Conservation (phyloP, 208 protist genomes). For the Tetramitus jugosus region DNA sequence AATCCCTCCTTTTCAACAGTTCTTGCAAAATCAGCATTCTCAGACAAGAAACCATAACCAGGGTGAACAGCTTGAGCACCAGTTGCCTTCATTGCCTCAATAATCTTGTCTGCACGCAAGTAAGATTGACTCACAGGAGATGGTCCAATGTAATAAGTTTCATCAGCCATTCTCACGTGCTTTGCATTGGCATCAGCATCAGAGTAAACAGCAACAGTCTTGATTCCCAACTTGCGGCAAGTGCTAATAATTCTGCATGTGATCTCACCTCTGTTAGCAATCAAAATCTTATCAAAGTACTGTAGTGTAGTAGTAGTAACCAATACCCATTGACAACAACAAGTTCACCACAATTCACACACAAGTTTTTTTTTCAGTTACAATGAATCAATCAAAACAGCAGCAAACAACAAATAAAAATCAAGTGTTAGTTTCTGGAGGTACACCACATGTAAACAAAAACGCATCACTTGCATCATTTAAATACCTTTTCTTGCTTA, state of each 20-base stretch:
- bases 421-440: too few species aligned
- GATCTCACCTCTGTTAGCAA: slow-evolving; percentile 70
- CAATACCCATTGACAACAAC: too few species aligned
- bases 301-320: too few species aligned
- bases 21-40: slow-evolving; percentile 53
- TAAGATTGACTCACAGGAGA: slow-evolving; percentile 49
- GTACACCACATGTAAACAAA: too few species aligned
- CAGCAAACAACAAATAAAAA: too few species aligned
- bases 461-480: too few species aligned
- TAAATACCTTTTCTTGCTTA: too few species aligned
- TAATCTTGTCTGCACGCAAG: slow-evolving; percentile 52
- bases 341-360: too few species aligned
- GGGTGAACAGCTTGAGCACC: slow-evolving; percentile 59
- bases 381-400: too few species aligned
- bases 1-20: slow-evolving; percentile 48
- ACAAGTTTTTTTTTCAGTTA: too few species aligned
- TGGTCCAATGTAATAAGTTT: slow-evolving; percentile 29
- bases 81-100: slow-evolving; percentile 49
- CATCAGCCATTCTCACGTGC: slow-evolving; percentile 36
- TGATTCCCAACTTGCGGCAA: slow-evolving; percentile 58
- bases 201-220: slow-evolving; percentile 59
- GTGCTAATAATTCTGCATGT: slow-evolving; percentile 64
- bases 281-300: slow-evolving; percentile 46
- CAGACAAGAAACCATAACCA: slow-evolving; percentile 72
- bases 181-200: slow-evolving; percentile 45